A percentile compares a stretch with the other conserved stretches of the same genome.
phyloP scores from a whole-genome alignment of 202 grass and related monocot genomes.

The Setaria viridis region DNA sequence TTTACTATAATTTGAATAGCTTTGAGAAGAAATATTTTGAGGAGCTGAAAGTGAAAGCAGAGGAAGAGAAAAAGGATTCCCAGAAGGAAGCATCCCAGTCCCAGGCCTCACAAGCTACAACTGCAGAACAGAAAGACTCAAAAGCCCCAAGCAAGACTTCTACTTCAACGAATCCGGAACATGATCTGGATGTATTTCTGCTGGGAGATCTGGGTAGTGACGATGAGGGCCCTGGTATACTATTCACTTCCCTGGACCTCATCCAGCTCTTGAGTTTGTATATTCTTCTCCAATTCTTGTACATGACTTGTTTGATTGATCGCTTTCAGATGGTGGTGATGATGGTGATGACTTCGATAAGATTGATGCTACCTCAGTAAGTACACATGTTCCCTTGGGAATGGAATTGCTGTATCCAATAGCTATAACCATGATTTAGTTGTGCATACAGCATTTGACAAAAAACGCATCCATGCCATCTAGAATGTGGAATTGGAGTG shows the following conservation, averaged over 20 bases:
- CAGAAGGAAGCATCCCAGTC: slow-evolving; percentile 59
- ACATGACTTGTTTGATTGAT: slow-evolving; percentile 42
- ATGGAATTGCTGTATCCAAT: background rate
- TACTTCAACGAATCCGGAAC: slow-evolving; percentile 72
- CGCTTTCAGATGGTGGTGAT: slow-evolving; percentile 68
- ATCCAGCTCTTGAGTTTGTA: slow-evolving; percentile 18
- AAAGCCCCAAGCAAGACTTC: slow-evolving; percentile 77
- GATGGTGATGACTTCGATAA: slow-evolving; percentile 87
- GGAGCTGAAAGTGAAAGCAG: slow-evolving; percentile 75
- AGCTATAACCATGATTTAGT: background rate
- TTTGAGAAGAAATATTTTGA: slow-evolving; percentile 88
- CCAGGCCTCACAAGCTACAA: slow-evolving; percentile 47
- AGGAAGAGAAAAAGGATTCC: slow-evolving; percentile 61
- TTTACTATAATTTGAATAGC: slow-evolving; percentile 51
- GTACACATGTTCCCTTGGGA: slow-evolving; percentile 26
- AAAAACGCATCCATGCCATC: slow-evolving; percentile 1
- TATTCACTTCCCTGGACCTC: slow-evolving; percentile 32
- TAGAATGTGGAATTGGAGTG: slow-evolving; percentile 24
- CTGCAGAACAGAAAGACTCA: slow-evolving; percentile 54
- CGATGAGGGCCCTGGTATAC: slow-evolving; percentile 77
- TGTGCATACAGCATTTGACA: slow-evolving; percentile 21
- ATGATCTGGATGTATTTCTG: slow-evolving; percentile 95
- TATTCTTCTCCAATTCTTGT: slow-evolving; percentile 35
- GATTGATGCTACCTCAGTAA: slow-evolving; percentile 80
- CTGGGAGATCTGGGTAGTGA: slow-evolving; percentile 92